Base-by-base conservation (phyloP, 169 alveolate species). In the Plasmodium reichenowi region DNA sequence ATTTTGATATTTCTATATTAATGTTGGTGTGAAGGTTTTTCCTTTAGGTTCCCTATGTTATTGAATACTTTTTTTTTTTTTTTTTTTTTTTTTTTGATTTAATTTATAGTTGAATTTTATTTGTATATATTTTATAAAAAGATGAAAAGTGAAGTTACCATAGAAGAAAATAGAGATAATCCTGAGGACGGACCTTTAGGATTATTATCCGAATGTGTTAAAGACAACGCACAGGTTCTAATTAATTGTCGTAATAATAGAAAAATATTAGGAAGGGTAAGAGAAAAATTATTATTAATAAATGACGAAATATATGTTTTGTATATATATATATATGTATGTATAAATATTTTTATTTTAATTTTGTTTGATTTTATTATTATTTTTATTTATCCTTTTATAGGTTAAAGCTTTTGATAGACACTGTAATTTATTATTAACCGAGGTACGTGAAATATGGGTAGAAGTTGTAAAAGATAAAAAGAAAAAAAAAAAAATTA, bases 401-500 rank as follows among this genome's bases (percentile, higher is more conserved):
- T 83, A 95, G 97, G 97, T 95, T 7, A 96, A 96, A 88, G 99
- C 99, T 2, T 98, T 98, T 88, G 99, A 98, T 72, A 93, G 99
- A 50, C 99, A 98, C 90, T 97, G 98, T 96, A 98, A 98, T 91
- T 94, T 98, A 97, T 96, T 98, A 43, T 95, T 98, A 73, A 98
- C 99, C 60, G 98, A 97, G 73, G 99, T 97, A 9, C 89, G 99
- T 24, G 99, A 98, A 95, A 97, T 98, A 97, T 98, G 99, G 99
- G 96, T 98, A 9, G 99, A 98, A 62, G 88, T 96, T 2, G 96
- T 92, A 17, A 96, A 96, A 58, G 96, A 97, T 52, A 96, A 97
- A 68, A 98, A 98, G 15, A 96, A 97, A 70, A 95, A 98, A 56
- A 93, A 93, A 72, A 91, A 74, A 78, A 95, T 97, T 66, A 98